Evolutionary conservation across 2,329 filamentous ascomycete genomes (phyloP).

Genomic region (Penicillium crustosum): DNA sequence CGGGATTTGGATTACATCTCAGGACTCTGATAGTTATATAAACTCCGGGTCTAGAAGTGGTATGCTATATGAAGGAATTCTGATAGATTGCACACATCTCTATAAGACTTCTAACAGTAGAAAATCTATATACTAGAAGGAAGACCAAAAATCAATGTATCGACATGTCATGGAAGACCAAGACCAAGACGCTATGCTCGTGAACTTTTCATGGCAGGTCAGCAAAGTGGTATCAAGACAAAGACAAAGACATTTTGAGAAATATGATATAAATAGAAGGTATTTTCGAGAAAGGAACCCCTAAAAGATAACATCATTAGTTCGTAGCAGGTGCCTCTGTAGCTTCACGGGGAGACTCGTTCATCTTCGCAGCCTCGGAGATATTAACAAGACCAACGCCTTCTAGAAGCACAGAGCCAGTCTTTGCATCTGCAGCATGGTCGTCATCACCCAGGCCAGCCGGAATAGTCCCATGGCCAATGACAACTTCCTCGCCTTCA

Average conservation of each 20-base stretch:
- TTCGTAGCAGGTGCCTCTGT: background rate
- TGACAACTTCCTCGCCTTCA: conserved; percentile 41
- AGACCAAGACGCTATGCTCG: conserved; percentile 11
- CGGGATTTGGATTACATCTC: background rate
- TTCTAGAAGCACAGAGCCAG: conserved; percentile 33
- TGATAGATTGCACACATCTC: background rate
- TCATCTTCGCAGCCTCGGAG: conserved; percentile 17
- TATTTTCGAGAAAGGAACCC: conserved; percentile 6
- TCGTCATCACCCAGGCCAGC: conserved; percentile 28
- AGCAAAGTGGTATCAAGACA: conserved; percentile 6
- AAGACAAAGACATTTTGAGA: background rate
- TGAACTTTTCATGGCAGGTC: background rate
- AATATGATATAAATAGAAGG: conserved; percentile 1
- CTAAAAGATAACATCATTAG: conserved; percentile 1
- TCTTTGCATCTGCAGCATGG: conserved; percentile 12
- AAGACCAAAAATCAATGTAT: background rate
- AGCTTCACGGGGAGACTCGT: background rate
- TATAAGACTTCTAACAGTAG: background rate
- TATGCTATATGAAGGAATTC: background rate
- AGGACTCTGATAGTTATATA: background rate
- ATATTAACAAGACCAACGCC: conserved; percentile 40
- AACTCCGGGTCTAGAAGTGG: background rate
- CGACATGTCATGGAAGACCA: background rate
- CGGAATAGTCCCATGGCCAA: conserved; percentile 38
- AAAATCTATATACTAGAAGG: background rate